These are phyloP conservation scores for Penicillium sp. DNA, from an alignment of 2,329 filamentous ascomycete genomes.

Conservation along the genomic window DNA sequence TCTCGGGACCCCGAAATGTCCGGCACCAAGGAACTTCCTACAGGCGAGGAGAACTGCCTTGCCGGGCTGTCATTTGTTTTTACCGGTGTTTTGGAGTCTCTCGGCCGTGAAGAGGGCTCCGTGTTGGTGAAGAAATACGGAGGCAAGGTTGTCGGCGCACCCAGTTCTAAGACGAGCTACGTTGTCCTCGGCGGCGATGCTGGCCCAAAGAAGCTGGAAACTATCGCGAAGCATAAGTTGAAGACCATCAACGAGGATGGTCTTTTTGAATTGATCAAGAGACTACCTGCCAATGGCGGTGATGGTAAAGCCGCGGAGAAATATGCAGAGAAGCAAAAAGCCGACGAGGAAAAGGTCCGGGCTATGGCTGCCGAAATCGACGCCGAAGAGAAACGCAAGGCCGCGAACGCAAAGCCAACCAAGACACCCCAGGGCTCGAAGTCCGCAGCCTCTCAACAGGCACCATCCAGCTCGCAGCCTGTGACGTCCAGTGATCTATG, in stretches of 20 bases:
- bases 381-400: constrained; percentile 65
- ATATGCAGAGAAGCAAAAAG: constrained; percentile 78
- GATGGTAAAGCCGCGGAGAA: constrained; percentile 85
- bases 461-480: constrained; percentile 41
- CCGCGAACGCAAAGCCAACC: constrained; percentile 42
- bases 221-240: constrained; percentile 75
- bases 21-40: constrained; percentile 71
- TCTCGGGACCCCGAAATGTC: constrained; percentile 64
- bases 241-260: constrained; percentile 95
- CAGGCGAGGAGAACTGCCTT: constrained; percentile 85
- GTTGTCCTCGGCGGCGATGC: constrained; percentile 90
- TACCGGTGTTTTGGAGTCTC: constrained; percentile 78
- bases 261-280: constrained; percentile 79
- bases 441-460: constrained; percentile 46
- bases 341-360: constrained; percentile 80
- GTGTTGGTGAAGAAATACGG: constrained; percentile 89
- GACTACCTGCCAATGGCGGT: constrained; percentile 82
- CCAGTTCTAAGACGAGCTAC: constrained; percentile 91
- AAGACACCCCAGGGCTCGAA: constrained; percentile 34
- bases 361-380: constrained; percentile 84
- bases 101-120: constrained; percentile 82
- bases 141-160: constrained; percentile 81
- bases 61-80: constrained; percentile 92
- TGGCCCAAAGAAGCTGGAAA: constrained; percentile 87
- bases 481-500: constrained; percentile 65